These are phyloP conservation scores for Calcarisporium arbuscula DNA, from an alignment of 2,329 filamentous ascomycete species.

Conservation along the genomic window DNA sequence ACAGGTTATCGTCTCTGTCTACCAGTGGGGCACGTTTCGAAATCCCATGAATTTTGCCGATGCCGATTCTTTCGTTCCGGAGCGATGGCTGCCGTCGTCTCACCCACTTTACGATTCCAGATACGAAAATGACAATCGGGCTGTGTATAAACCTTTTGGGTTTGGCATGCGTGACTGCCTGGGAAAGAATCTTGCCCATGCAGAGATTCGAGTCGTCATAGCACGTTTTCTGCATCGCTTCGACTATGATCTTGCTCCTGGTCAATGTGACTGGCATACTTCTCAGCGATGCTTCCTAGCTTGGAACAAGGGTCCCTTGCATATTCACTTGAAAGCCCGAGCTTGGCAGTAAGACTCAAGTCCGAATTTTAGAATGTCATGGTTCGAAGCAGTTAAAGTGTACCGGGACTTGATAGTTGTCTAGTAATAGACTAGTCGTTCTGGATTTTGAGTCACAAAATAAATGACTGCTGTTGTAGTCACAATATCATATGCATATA, in stretches of 20 bases:
- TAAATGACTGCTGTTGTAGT: too few species aligned
- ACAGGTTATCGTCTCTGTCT: constrained; percentile 36
- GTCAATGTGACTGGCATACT: constrained; percentile 14
- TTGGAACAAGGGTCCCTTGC: constrained; percentile 14
- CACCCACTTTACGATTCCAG: constrained; percentile 25
- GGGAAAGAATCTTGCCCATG: constrained; percentile 35
- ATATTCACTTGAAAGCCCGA: constrained; percentile 8
- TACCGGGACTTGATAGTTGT: too few species aligned
- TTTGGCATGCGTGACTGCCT: constrained; percentile 33
- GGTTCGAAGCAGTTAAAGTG: too few species aligned
- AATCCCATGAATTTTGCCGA: constrained; percentile 37
- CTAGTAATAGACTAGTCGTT: too few species aligned
- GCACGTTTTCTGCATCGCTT: constrained; percentile 39
- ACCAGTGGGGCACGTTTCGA: constrained; percentile 39
- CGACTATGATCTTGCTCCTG: constrained; percentile 28
- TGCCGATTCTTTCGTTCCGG: constrained; percentile 38
- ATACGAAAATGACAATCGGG: constrained; percentile 32
- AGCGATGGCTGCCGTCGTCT: constrained; percentile 32
- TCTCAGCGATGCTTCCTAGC: constrained; percentile 12
- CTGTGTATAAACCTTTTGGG: constrained; percentile 30
- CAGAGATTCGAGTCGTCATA: constrained; percentile 41
- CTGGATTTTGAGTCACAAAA: too few species aligned
- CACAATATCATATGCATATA: too few species aligned
- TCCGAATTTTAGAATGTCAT: too few species aligned
- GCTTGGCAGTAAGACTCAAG: too few species aligned